A percentile compares a stretch with the other conserved stretches of the same genome.
phyloP scores from a whole-genome alignment of 805 yeast genomes.

The Pichia rugopelliculosa region DNA sequence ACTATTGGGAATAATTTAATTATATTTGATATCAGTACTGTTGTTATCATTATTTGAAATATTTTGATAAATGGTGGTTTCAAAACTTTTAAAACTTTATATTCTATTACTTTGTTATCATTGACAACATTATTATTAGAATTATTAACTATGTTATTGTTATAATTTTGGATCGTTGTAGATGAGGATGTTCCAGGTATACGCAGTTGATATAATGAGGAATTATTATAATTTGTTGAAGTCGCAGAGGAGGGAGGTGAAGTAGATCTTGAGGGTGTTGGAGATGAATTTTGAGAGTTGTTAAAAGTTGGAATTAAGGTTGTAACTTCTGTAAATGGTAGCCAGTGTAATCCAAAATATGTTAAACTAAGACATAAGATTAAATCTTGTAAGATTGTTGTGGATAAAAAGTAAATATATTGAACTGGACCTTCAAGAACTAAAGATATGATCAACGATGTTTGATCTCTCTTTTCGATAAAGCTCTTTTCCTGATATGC shows the following conservation, averaged over 20 bases:
- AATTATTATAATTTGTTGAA: background rate
- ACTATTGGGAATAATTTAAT: slow-evolving; percentile 83
- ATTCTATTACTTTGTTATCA: background rate
- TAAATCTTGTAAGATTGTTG: slow-evolving; percentile 35
- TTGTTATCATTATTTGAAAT: slow-evolving; percentile 39
- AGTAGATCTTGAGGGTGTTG: slow-evolving; percentile 4
- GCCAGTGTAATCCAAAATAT: slow-evolving; percentile 13
- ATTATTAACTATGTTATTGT: background rate
- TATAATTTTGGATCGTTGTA: background rate
- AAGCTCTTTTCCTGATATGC: slow-evolving; percentile 70
- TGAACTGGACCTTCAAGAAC: slow-evolving; percentile 38
- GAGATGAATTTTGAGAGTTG: slow-evolving; percentile 1
- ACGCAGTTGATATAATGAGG: background rate
- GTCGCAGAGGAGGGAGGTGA: background rate
- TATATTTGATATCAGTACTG: slow-evolving; percentile 68
- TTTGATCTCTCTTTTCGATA: slow-evolving; percentile 15
- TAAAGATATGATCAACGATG: slow-evolving; percentile 20
- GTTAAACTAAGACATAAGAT: slow-evolving; percentile 11
- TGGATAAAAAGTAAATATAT: slow-evolving; percentile 48
- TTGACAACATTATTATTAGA: background rate
- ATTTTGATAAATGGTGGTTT: slow-evolving; percentile 4
- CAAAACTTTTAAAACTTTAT: background rate
- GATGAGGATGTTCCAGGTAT: background rate
- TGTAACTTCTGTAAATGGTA: slow-evolving; percentile 24
- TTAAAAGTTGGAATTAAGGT: slow-evolving; percentile 1